Percentiles rank a stretch among this genome's conserved stretches.
Conservation (phyloP, 768 basidiomycete genomes). For the Botryobasidium botryosum region DNA sequence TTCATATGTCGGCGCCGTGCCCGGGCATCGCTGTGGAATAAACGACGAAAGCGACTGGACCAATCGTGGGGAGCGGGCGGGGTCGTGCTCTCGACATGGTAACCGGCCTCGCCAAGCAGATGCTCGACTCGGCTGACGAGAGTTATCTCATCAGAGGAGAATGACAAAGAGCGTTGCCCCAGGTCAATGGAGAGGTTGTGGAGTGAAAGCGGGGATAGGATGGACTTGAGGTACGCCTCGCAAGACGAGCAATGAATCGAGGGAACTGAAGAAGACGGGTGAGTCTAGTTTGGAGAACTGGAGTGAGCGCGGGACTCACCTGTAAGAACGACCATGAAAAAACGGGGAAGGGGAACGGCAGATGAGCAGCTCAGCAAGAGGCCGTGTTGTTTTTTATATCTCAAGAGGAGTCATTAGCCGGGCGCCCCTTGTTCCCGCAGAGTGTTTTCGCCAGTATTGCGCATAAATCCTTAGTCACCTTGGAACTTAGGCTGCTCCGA, state of each 20-base stretch:
- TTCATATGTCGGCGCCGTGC: neutral
- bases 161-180: neutral
- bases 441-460: too few relatives aligned
- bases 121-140: neutral
- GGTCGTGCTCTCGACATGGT: neutral
- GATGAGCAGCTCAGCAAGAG: too few relatives aligned
- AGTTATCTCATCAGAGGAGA: neutral
- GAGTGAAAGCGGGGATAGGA: conserved; percentile 6
- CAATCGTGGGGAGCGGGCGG: neutral
- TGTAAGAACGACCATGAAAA: too few relatives aligned
- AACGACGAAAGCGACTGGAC: neutral
- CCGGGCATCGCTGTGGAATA: neutral
- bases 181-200: neutral
- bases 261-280: conserved; percentile 6
- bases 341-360: too few relatives aligned
- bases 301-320: too few relatives aligned
- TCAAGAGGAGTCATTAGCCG: too few relatives aligned
- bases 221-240: neutral
- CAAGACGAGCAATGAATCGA: neutral
- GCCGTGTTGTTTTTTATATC: too few relatives aligned
- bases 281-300: too few relatives aligned
- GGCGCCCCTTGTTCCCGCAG: too few relatives aligned
- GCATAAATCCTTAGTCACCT: too few relatives aligned
- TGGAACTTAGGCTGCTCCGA: too few relatives aligned
- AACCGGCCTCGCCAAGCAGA: conserved; percentile 1